Conservation (phyloP, 768 basidiomycete genomes). For the Mrakia frigida region DNA sequence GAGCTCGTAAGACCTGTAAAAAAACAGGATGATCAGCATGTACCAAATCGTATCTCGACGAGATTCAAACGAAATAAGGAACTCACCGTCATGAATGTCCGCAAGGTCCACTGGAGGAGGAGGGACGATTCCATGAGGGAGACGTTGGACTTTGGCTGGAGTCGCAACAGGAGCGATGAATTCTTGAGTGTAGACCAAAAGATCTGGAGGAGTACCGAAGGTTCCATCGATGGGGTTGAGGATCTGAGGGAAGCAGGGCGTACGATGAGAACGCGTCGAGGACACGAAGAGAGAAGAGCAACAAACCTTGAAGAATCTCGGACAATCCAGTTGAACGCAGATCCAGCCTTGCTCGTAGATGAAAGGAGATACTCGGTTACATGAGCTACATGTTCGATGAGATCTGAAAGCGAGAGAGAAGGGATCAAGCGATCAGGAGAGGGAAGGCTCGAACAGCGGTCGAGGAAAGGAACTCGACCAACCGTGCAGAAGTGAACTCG, state of each 20-base stretch:
- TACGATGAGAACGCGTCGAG: neutral
- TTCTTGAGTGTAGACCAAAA: neutral
- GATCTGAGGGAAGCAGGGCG: neutral
- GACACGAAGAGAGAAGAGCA: neutral
- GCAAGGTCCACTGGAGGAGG: neutral
- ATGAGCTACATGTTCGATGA: neutral
- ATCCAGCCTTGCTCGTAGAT: slow-evolving; percentile 6
- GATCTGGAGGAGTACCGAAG: neutral
- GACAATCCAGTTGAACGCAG: neutral
- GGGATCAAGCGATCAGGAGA: neutral
- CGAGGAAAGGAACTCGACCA: neutral
- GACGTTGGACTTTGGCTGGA: neutral
- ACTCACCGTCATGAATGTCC: neutral
- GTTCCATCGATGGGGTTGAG: neutral
- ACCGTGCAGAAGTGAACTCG: neutral
- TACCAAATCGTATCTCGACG: neutral
- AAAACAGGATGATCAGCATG: neutral
- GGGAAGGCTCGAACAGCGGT: neutral
- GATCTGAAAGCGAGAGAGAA: neutral
- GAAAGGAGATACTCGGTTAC: neutral
- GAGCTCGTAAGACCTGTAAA: neutral
- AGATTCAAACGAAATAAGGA: neutral
- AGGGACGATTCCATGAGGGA: neutral
- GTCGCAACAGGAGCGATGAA: neutral
- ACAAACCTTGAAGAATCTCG: neutral